phyloP scores from a whole-genome alignment of 768 basidiomycete genomes.

The Boletus reticuloceps region DNA sequence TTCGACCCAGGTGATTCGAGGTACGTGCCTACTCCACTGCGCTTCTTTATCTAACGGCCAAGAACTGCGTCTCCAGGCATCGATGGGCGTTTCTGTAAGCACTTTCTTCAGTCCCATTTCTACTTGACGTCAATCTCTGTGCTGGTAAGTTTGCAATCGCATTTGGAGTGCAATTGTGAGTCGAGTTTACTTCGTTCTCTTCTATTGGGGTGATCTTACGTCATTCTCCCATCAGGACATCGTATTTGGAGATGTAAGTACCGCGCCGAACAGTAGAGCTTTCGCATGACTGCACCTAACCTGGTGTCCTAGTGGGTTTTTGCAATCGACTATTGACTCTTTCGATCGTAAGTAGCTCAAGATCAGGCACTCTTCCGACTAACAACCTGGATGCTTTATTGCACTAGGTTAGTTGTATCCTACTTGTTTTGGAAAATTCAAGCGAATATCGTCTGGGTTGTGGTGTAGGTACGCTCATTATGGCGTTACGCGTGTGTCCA shows the following conservation, averaged over 20 bases:
- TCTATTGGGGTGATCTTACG: background rate
- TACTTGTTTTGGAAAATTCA: background rate
- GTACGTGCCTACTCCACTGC: slow-evolving; percentile 2
- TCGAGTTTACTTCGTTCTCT: background rate
- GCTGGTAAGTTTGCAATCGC: no score
- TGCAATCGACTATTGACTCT: slow-evolving; percentile 28
- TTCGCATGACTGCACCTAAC: background rate
- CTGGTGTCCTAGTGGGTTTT: slow-evolving; percentile 28
- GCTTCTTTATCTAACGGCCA: background rate
- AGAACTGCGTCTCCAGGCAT: no score
- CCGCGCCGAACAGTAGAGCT: background rate
- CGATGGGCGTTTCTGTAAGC: no score
- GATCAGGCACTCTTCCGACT: background rate
- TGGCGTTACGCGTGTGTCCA: background rate
- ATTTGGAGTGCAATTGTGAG: no score
- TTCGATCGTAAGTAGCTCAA: slow-evolving; percentile 29
- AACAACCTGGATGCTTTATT: slow-evolving; percentile 6
- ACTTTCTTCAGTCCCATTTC: no score
- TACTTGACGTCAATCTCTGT: no score
- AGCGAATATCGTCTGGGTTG: slow-evolving; percentile 17
- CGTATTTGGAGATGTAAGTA: slow-evolving; percentile 37
- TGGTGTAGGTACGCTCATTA: slow-evolving; percentile 32
- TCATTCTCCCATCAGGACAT: slow-evolving; percentile 22
- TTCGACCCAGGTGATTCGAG: slow-evolving; percentile 21
- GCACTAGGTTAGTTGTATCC: slow-evolving; percentile 22